phyloP scores from a whole-genome alignment of 2,329 filamentous ascomycete species.

The Malbranchea zuffiana region DNA sequence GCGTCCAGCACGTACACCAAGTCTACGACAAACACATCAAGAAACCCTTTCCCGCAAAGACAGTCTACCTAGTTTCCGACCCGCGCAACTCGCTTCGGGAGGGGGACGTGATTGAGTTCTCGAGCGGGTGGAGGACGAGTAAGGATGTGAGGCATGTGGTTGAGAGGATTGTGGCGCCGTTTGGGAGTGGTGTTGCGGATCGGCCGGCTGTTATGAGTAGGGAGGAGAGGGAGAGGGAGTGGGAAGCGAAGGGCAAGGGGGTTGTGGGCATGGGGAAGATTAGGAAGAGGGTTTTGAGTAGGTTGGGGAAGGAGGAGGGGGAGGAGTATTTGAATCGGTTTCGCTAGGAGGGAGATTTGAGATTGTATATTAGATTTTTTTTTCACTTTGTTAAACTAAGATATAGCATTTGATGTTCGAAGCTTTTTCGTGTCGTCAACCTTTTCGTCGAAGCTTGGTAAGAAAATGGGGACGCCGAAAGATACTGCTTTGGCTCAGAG shows the following conservation, averaged over 20 bases:
- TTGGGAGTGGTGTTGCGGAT: conserved; percentile 26
- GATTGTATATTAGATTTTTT: too few relatives aligned
- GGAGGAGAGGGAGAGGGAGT: conserved; percentile 26
- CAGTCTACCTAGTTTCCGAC: conserved; percentile 28
- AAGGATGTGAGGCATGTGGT: conserved; percentile 32
- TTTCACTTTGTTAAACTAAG: too few relatives aligned
- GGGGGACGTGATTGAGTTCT: conserved; percentile 37
- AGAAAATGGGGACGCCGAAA: too few relatives aligned
- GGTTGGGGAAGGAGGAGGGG: conserved; percentile 12
- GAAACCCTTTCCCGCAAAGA: conserved; percentile 29
- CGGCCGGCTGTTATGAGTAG: conserved; percentile 28
- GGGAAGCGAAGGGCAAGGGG: conserved; percentile 25
- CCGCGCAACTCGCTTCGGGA: conserved; percentile 33
- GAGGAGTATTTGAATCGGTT: too few relatives aligned
- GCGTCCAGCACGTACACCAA: conserved; percentile 26
- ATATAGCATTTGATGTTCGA: too few relatives aligned
- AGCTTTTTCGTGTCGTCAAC: too few relatives aligned
- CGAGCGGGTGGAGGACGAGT: conserved; percentile 30
- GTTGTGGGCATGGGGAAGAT: conserved; percentile 22
- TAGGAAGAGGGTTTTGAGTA: conserved; percentile 23
- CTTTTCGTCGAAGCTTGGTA: too few relatives aligned
- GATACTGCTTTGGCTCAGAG: too few relatives aligned
- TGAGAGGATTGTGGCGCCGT: conserved; percentile 34
- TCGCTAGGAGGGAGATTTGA: too few relatives aligned
- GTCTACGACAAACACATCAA: conserved; percentile 29